phyloP scores from a whole-genome alignment of 1,284 basidiomycete species.

The Puccinia sorghi region DNA sequence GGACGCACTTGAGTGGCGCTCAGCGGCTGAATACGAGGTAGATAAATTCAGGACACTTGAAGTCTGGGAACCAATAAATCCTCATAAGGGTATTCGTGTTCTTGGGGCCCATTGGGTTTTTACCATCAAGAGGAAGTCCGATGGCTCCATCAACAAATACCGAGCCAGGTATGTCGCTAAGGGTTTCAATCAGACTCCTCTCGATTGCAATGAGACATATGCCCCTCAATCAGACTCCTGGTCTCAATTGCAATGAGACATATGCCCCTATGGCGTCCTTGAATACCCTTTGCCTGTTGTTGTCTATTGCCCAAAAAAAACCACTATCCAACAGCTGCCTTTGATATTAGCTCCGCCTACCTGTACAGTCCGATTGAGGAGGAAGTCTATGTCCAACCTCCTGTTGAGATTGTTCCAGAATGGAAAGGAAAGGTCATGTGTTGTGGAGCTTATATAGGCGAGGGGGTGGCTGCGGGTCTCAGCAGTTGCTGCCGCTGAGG shows the following conservation, averaged over 20 bases:
- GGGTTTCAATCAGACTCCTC: constrained; percentile 25
- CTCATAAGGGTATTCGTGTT: not conserved
- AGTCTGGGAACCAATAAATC: not conserved
- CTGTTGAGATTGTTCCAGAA: not conserved
- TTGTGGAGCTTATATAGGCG: too few relatives aligned
- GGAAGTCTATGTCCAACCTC: constrained; percentile 17
- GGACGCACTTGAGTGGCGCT: not conserved
- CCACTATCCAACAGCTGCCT: not conserved
- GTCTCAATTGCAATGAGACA: constrained; percentile 8
- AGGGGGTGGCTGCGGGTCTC: too few relatives aligned
- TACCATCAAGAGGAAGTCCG: not conserved
- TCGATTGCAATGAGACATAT: too few relatives aligned
- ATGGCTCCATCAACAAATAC: not conserved
- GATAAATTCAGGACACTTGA: not conserved
- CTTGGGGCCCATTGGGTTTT: not conserved
- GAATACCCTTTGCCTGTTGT: not conserved
- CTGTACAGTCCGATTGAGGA: constrained; percentile 14
- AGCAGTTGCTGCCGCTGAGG: too few relatives aligned
- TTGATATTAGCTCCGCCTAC: constrained; percentile 20
- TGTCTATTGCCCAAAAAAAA: not conserved
- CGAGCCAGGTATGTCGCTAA: not conserved
- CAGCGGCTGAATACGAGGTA: not conserved
- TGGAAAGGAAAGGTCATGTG: not conserved
- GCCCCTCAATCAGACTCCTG: too few relatives aligned
- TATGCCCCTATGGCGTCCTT: constrained; percentile 6